Conservation (phyloP, 345 rosid genomes). For the Moringa oleifera region DNA sequence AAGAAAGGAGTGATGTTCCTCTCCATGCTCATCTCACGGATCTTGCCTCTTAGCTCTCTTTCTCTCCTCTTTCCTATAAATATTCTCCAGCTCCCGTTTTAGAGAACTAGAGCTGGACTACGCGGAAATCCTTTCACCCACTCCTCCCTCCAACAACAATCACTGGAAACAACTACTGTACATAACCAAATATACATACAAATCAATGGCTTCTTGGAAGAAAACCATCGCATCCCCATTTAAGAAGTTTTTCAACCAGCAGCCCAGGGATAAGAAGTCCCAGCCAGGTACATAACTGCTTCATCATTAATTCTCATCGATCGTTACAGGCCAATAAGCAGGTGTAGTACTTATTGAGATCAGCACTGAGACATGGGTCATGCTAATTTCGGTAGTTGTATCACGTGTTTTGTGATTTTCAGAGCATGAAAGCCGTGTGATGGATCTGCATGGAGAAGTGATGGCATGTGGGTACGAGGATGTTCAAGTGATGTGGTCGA, state of each 20-base stretch:
- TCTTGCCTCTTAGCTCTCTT: slow-evolving; percentile 50
- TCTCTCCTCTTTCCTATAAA: slow-evolving; percentile 9
- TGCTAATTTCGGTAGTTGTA: no score
- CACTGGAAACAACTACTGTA: no score
- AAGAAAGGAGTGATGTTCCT: slow-evolving; percentile 34
- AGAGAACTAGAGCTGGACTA: background rate
- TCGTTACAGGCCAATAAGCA: no score
- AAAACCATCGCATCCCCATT: slow-evolving; percentile 74
- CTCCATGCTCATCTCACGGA: slow-evolving; percentile 58
- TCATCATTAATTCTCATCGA: background rate
- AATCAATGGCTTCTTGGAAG: slow-evolving; percentile 70
- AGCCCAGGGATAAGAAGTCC: slow-evolving; percentile 41
- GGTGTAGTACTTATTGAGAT: no score
- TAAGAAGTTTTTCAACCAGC: slow-evolving; percentile 68
- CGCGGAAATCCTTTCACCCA: no score
- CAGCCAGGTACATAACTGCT: slow-evolving; percentile 24
- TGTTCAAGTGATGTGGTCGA: slow-evolving; percentile 96
- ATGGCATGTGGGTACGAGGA: slow-evolving; percentile 94
- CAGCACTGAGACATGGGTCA: no score
- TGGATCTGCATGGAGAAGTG: slow-evolving; percentile 81
- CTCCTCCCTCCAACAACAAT: no score
- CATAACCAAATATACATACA: background rate
- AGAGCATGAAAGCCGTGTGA: slow-evolving; percentile 48
- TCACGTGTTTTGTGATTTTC: slow-evolving; percentile 12
- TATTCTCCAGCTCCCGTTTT: background rate